phyloP scores from a whole-genome alignment of 116 monocot genomes.

The Papilionanthe hybrid region DNA sequence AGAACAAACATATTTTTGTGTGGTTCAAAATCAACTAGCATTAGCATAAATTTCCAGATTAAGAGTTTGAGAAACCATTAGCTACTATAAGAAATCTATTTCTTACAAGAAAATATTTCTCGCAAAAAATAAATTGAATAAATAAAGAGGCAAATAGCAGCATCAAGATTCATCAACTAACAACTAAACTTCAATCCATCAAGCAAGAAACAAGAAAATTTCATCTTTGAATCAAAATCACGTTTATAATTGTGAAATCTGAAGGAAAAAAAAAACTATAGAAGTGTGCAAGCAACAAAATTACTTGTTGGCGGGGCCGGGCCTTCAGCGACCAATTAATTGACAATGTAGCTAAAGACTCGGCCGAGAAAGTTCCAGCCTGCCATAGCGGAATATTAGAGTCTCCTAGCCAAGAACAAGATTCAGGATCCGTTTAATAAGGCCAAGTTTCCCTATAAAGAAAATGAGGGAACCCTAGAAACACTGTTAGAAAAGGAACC shows the following conservation, averaged over 20 bases:
- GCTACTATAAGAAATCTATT: too few species aligned
- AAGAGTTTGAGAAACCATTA: too few species aligned
- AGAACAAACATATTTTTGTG: too few species aligned
- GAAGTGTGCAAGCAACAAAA: background rate
- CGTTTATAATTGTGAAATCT: background rate
- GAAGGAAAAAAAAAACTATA: background rate
- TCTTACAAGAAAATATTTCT: background rate
- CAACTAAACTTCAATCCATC: too few species aligned
- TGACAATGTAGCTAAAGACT: slow-evolving; percentile 16
- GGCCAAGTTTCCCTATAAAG: too few species aligned
- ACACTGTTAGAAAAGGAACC: too few species aligned
- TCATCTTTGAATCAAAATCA: background rate
- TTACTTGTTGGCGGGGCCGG: too few species aligned
- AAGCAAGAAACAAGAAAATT: background rate
- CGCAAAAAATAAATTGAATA: background rate
- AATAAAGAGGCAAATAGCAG: background rate
- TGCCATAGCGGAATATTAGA: background rate
- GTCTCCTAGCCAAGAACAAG: too few species aligned
- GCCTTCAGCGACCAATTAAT: slow-evolving; percentile 20
- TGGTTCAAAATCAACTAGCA: too few species aligned
- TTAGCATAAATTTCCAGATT: too few species aligned
- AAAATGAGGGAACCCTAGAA: too few species aligned
- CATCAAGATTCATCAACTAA: background rate
- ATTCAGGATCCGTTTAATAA: too few species aligned
- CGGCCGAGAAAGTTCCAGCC: slow-evolving; percentile 16